Conservation (phyloP, 1,284 basidiomycete genomes). For the Heterobasidion occidentale region DNA sequence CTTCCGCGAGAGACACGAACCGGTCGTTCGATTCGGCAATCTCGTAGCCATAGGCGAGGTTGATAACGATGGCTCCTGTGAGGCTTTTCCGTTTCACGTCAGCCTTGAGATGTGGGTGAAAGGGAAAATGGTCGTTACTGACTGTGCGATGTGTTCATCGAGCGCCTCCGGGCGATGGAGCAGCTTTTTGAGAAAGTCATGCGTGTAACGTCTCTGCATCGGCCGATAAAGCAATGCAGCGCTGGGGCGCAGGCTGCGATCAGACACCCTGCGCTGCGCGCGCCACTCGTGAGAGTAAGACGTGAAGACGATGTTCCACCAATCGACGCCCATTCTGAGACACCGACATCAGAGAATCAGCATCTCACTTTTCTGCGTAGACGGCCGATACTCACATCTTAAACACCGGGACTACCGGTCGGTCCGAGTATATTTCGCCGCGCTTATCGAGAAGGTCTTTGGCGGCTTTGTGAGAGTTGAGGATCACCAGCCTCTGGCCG, state of each 20-base stretch:
- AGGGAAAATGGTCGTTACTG: background rate
- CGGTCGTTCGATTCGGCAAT: background rate
- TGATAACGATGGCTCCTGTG: background rate
- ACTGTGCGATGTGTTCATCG: background rate
- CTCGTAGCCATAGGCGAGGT: background rate
- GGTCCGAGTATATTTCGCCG: slow-evolving; percentile 6
- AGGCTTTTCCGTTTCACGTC: background rate
- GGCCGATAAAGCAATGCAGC: slow-evolving; percentile 20
- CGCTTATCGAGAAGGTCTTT: slow-evolving; percentile 9
- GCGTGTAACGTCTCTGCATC: slow-evolving; percentile 19
- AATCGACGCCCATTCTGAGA: background rate
- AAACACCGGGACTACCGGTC: background rate
- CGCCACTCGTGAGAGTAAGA: slow-evolving; percentile 17
- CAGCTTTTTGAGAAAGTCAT: background rate
- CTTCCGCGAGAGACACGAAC: background rate
- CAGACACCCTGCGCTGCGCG: slow-evolving; percentile 18
- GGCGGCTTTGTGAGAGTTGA: slow-evolving; percentile 4
- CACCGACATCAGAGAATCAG: background rate
- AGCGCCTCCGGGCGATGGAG: background rate
- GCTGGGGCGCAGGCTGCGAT: slow-evolving; percentile 16
- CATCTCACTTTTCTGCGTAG: background rate
- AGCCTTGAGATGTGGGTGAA: background rate
- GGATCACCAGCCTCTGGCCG: slow-evolving; percentile 2
- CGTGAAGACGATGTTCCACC: background rate
- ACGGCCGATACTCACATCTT: background rate